Conservation (phyloP, 306 rosid genomes). For the apple (Malus domestica) region DNA sequence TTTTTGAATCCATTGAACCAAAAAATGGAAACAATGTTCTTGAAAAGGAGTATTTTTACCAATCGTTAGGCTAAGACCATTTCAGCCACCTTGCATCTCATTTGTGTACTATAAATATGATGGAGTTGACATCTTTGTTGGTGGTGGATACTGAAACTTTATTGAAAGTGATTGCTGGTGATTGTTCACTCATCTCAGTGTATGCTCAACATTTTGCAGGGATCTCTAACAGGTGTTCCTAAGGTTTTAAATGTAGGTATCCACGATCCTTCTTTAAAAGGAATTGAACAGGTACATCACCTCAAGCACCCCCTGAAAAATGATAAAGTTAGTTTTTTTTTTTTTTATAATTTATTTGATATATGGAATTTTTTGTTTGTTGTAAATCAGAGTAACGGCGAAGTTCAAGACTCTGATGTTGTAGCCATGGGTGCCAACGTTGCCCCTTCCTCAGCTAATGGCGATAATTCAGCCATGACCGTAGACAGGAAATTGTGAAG, state of each 20-base stretch:
- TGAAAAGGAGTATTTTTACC: neutral
- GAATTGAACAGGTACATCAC: constrained; percentile 33
- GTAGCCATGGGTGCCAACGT: constrained; percentile 4
- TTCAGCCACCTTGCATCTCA: neutral
- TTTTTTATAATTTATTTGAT: neutral
- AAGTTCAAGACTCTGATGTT: constrained; percentile 19
- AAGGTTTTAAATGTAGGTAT: constrained; percentile 21
- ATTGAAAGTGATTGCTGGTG: neutral
- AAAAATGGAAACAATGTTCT: neutral
- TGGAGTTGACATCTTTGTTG: neutral
- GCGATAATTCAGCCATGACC: constrained; percentile 8
- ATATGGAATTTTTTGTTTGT: neutral
- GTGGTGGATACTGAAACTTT: neutral
- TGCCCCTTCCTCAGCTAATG: constrained; percentile 9
- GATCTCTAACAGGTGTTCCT: constrained; percentile 35
- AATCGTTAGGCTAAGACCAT: neutral
- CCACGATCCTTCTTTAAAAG: constrained; percentile 30
- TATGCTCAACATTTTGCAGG: constrained; percentile 24
- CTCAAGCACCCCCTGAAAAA: neutral
- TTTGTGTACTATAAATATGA: neutral
- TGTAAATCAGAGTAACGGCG: constrained; percentile 12
- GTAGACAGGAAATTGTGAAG: neutral
- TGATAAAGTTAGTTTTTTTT: neutral
- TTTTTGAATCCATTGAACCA: neutral
- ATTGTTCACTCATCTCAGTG: neutral